Conservation (phyloP, 179 eudicot genomes). For the Silene coronaria region DNA sequence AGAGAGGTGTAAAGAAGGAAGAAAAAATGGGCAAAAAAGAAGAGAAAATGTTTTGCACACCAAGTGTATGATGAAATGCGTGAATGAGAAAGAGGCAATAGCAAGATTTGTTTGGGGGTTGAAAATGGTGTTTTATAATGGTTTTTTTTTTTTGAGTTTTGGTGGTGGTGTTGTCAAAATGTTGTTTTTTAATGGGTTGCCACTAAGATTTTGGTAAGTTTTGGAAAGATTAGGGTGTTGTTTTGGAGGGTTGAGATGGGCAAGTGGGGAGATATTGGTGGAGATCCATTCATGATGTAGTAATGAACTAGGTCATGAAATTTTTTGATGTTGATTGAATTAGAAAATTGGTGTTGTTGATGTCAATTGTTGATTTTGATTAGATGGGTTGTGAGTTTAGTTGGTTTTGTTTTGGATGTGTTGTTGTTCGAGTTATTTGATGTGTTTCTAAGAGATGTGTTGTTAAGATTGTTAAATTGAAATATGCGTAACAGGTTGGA, state of each 20-base stretch:
- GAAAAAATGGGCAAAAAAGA: background rate
- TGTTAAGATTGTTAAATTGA: background rate
- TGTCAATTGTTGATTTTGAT: background rate
- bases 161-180: background rate
- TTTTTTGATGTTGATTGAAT: background rate
- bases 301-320: background rate
- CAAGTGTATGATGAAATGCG: slow-evolving; percentile 31
- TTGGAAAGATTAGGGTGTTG: background rate
- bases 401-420: background rate
- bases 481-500: background rate
- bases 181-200: slow-evolving; percentile 19
- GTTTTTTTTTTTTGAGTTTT: background rate
- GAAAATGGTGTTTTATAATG: slow-evolving; percentile 14
- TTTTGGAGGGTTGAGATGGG: slow-evolving; percentile 16
- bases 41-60: slow-evolving; percentile 11
- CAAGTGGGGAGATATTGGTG: slow-evolving; percentile 20
- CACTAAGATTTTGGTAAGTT: slow-evolving; percentile 20
- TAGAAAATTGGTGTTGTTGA: background rate
- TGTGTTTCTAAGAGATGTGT: background rate
- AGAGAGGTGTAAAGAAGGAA: slow-evolving; percentile 20
- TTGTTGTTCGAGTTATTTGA: background rate
- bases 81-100: slow-evolving; percentile 14
- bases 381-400: background rate
- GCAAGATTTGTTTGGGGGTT: slow-evolving; percentile 10
- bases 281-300: slow-evolving; percentile 13